Base-by-base conservation (phyloP, 495 filamentous ascomycete species). In the Cercophora sp. region DNA sequence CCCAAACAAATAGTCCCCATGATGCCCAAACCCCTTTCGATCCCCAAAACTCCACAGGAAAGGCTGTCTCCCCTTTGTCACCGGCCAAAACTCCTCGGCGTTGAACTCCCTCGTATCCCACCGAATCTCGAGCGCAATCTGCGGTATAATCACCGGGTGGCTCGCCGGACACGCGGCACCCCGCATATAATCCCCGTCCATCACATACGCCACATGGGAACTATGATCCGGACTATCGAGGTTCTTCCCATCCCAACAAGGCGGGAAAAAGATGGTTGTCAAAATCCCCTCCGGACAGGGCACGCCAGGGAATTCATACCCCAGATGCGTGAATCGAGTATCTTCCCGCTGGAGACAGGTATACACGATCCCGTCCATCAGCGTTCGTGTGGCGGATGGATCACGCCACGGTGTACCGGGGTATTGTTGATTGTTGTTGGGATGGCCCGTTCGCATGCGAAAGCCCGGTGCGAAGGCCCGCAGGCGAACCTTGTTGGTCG, bases 401-500 rank as follows among this genome's bases (percentile, higher is more conserved):
- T n/a, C n/a, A 70, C 48, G 45, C 71, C 66, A 13, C 60, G 61
- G 23, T 52, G 64, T 20, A 60, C 60, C 26, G 58, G 40, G 9
- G 60, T 48, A 24, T 56, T 52, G 40, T 55, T 57, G 26, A 62
- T n/a, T 52, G 9, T 56, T 58, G 41, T 54, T 65, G 1, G 84
- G 70, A 59, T 86, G 72, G 24, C 87, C 87, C 31, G 84, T 77
- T 5, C 89, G 54, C 84, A 91, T 89, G 48, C 85, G 85, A 61
- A 88, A 84, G 24, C 79, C 83, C 20, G 69, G 60, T 34, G 63
- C 59, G 49, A 76, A 76, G 26, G 70, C 72, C 0, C 70, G 73
- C 45, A 71, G 64, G 40, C n/a, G n/a, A n/a, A n/a, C n/a, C 57
- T 66, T 8, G 43, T 60, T 0, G 57, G 66, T 39, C 40, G 52